Evolutionary conservation across 139 green algal species (phyloP), one percentile per base, ranked within the genome.

Genomic region (Picochlorum sp.): DNA sequence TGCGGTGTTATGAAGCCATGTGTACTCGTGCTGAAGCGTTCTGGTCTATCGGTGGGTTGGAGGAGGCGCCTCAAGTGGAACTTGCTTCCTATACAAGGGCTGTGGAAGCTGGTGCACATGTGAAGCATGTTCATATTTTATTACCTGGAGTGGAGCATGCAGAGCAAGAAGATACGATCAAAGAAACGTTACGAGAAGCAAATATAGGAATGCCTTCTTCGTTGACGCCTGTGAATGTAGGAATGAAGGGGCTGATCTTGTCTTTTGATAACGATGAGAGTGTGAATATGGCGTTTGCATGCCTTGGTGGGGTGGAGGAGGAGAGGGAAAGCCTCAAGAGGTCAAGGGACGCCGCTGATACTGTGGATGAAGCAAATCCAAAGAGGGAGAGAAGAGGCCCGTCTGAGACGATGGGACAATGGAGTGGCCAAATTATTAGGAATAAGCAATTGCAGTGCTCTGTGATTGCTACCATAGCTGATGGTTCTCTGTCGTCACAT

Each of bases 381-480:
- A 41, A 41, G 34, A 41, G 34, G 8, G 34, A 26, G 6, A 54
- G 11, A 20, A 18, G n/a, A 21, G 47, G 2, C n/a, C 11, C n/a
- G 4, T 9, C n/a, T 26, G 47, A 54, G 15, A 54, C 47, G 47
- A 6, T 20, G 18, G n/a, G 47, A 24, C n/a, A 21, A 21, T 54
- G 47, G 47, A 21, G n/a, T 54, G 47, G 47, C 11, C 16, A 54
- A 13, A 54, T 54, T 24, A 9, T 21, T 5, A 24, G 15, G 15
- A 54, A 54, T 21, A 54, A 54, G 47, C 47, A 54, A 21, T 26
- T 54, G n/a, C 47, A 54, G 11, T 54, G 47, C 34, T 41, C 34
- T 11, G 34, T 41, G 11, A 13, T 54, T 23, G 47, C 47, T 26
- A 54, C 6, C 6, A 13, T 54, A 54, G 4, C 47, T 0, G 47